These are phyloP conservation scores for Rhytidhysteron rufulum DNA, from an alignment of 2,329 filamentous ascomycete genomes.

Conservation along the genomic window DNA sequence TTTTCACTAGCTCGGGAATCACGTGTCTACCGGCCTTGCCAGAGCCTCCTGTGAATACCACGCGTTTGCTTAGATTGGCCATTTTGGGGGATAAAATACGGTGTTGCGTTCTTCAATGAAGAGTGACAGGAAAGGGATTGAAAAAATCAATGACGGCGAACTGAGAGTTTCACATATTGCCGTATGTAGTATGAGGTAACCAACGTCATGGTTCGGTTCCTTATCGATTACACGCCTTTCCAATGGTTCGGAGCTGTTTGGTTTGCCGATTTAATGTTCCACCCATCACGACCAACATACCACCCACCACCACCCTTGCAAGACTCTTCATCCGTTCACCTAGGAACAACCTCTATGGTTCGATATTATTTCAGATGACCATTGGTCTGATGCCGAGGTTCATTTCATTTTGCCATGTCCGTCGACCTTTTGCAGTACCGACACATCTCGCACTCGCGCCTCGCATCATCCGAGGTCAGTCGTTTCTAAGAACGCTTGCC, in stretches of 20 bases:
- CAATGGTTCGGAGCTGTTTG: neutral
- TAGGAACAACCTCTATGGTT: constrained; percentile 34
- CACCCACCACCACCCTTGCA: no score
- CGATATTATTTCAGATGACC: constrained; percentile 34
- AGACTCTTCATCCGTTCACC: no score
- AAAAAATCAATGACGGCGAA: no score
- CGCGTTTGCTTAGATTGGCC: no score
- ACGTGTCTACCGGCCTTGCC: constrained; percentile 49
- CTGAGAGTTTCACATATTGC: no score
- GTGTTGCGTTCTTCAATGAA: no score
- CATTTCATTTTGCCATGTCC: constrained; percentile 38
- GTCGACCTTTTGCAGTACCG: constrained; percentile 18
- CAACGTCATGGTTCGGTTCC: constrained; percentile 18
- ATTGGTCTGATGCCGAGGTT: constrained; percentile 46
- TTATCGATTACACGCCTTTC: constrained; percentile 18
- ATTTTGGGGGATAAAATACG: no score
- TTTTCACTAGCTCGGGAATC: constrained; percentile 50
- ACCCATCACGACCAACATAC: no score
- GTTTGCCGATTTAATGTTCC: neutral
- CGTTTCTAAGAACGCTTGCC: constrained; percentile 30
- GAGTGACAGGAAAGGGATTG: no score
- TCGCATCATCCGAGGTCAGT: constrained; percentile 28
- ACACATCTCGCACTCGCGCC: constrained; percentile 10
- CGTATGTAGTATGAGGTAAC: no score
- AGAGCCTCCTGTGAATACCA: constrained; percentile 29